phyloP scores from a whole-genome alignment of 345 rosid genomes.

The Brassica rapa region DNA sequence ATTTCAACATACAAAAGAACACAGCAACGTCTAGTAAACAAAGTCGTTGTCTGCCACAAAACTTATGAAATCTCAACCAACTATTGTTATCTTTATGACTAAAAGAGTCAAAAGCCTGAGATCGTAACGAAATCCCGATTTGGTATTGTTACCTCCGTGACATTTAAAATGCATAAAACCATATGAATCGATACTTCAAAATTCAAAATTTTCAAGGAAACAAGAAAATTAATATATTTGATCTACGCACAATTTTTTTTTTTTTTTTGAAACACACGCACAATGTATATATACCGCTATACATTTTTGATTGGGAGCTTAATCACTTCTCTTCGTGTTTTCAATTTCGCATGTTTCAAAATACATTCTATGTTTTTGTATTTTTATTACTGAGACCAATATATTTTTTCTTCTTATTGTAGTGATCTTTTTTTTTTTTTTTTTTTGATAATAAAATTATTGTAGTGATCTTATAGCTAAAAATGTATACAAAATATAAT shows the following conservation, averaged over 20 bases:
- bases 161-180: constrained; percentile 16
- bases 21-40: constrained; percentile 20
- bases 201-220: not conserved
- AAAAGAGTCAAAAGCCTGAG: constrained; percentile 19
- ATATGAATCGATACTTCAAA: not conserved
- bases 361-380: not conserved
- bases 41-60: constrained; percentile 44
- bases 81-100: constrained; percentile 26
- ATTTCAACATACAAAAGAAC: constrained; percentile 20
- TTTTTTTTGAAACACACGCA: too few species aligned
- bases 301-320: not conserved
- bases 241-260: too few species aligned
- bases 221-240: not conserved
- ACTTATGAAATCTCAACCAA: constrained; percentile 34
- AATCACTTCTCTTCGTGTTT: not conserved
- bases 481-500: not conserved
- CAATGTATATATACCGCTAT: not conserved
- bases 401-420: not conserved
- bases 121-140: constrained; percentile 29
- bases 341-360: not conserved
- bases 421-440: too few species aligned
- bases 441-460: too few species aligned
- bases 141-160: constrained; percentile 7
- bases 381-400: not conserved
- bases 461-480: not conserved